Evolutionary conservation across 1,139 yeast species (phyloP).

Genomic region (Scheffersomyces illinoinensis): DNA sequence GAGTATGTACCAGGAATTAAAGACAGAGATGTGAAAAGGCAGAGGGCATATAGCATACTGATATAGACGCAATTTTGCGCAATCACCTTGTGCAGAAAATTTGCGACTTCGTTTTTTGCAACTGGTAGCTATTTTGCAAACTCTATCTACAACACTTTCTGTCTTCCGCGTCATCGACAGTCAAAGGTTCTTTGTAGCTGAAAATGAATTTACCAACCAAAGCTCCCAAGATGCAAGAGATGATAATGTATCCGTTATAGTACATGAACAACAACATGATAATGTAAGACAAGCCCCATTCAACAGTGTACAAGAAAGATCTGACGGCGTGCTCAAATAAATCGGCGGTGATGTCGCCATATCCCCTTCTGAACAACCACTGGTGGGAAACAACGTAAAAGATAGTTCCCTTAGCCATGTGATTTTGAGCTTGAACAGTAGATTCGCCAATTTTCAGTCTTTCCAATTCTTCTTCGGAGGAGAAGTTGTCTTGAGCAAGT

Average conservation of each 20-base stretch:
- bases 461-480: neutral
- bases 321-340: conserved; percentile 52
- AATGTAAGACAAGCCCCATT: conserved; percentile 64
- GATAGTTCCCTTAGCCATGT: neutral
- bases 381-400: conserved; percentile 36
- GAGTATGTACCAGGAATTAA: neutral
- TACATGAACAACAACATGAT: conserved; percentile 75
- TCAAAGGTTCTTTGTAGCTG: conserved; percentile 42
- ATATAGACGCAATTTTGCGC: neutral
- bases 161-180: conserved; percentile 23
- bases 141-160: conserved; percentile 18
- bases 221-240: conserved; percentile 64
- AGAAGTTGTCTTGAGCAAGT: conserved; percentile 7
- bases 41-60: neutral
- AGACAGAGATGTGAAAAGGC: neutral
- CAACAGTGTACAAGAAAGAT: conserved; percentile 50
- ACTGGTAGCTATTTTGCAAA: neutral
- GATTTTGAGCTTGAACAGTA: neutral
- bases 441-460: neutral
- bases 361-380: conserved; percentile 31
- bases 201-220: conserved; percentile 56
- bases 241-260: conserved; percentile 67
- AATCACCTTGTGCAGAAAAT: neutral
- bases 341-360: conserved; percentile 30
- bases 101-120: neutral